Base-by-base conservation (phyloP, 441 rosid genomes). In the Pelargonium citronellum region DNA sequence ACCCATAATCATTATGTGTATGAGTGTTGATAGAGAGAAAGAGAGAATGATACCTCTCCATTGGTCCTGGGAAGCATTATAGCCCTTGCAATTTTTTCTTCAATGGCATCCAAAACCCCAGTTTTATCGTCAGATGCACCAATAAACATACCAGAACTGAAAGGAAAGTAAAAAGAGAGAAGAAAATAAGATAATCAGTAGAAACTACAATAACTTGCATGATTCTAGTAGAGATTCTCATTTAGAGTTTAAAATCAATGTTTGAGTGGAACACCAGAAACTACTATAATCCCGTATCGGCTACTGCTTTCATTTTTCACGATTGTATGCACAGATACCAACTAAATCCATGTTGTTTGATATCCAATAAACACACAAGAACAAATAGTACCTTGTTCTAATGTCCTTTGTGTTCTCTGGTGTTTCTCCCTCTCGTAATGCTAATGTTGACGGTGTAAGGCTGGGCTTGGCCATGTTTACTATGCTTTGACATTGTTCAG, bases 361-460 rank as follows among this genome's bases (percentile, higher is more conserved):
- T 39, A 34, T 24, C 12, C 11, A 17, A 72, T 63, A 12, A 44
- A 44, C 2, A 63, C 34, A 47, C 69, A 43, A 43, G 30, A 51
- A 71, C 1, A 17, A n/a, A 2, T 27, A n/a, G 58, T 68, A 90
- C 91, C 94, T 90, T 70, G 96, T 90, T 83, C 94, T 82, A 74
- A 83, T 75, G 64, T 79, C 85, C 65, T 80, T 69, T 8, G 83
- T 79, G 73, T 20, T 79, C 22, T 80, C 76, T 41, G 0, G 77
- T 5, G 86, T 80, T 74, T 90, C 89, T 63, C 89, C 89, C 74
- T 71, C 78, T 16, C 89, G 79, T 69, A 83, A 73, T 67, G 88
- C 91, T 73, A 90, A 60, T 19, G 77, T 71, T 53, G 94, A 88
- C 19, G 96, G 90, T 55, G 30, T 67, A 67, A 90, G 87, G 19